Conservation (phyloP, 768 basidiomycete species). For the Botryobasidium botryosum region DNA sequence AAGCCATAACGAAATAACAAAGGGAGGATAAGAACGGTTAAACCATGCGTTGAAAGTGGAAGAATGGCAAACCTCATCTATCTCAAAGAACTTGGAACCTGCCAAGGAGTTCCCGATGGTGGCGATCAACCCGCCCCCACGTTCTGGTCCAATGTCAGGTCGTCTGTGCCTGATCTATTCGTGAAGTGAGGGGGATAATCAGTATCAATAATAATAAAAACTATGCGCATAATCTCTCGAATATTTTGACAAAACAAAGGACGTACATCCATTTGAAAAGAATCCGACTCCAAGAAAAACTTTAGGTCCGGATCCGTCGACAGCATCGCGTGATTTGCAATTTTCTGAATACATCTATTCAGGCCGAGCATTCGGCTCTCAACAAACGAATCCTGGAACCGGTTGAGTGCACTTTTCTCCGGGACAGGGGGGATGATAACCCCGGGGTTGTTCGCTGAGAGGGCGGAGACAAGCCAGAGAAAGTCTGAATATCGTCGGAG, state of each 20-base stretch:
- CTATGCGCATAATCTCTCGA: neutral
- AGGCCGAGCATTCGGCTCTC: slow-evolving; percentile 69
- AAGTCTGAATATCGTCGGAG: slow-evolving; percentile 97
- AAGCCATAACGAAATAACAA: slow-evolving; percentile 1
- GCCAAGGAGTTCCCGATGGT: slow-evolving; percentile 62
- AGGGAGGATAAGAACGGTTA: neutral
- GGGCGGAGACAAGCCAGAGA: slow-evolving; percentile 84
- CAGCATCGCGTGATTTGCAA: slow-evolving; percentile 79
- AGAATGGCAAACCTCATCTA: slow-evolving; percentile 46
- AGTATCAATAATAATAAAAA: neutral
- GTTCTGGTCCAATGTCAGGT: slow-evolving; percentile 52
- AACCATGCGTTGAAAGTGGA: neutral
- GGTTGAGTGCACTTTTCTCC: slow-evolving; percentile 84
- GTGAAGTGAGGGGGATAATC: neutral
- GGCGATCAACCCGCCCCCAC: slow-evolving; percentile 75
- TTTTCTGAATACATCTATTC: slow-evolving; percentile 85
- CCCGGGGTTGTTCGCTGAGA: slow-evolving; percentile 83
- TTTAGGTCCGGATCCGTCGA: slow-evolving; percentile 76
- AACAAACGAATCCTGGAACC: slow-evolving; percentile 87
- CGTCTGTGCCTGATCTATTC: slow-evolving; percentile 74
- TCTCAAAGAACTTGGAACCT: slow-evolving; percentile 74
- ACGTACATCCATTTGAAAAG: slow-evolving; percentile 75
- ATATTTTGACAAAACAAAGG: neutral
- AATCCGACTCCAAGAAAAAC: slow-evolving; percentile 86
- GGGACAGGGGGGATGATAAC: slow-evolving; percentile 94